Evolutionary conservation across 257 asterid species (phyloP), one percentile per base, ranked within the genome.

Genomic region (Lithospermum erythrorhizon): DNA sequence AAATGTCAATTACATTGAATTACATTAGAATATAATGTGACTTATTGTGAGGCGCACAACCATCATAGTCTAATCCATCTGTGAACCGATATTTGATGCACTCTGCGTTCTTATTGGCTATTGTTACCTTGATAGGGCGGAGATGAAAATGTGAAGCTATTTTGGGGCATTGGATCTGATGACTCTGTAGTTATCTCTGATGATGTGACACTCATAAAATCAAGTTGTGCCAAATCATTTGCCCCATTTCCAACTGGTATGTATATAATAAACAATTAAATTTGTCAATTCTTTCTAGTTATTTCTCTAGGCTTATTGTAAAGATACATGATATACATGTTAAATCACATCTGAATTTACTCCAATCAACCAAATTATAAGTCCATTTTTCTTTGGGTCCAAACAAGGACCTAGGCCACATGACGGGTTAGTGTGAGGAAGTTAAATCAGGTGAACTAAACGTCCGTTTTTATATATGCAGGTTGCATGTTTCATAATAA

Each of bases 181-280:
- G 97, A 94, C 41, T 84, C 97, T 57, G 81, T 93, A 21, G 79
- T 93, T 85, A 81, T 93, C 65, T 86, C 97, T 32, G 99, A 93
- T 72, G 61, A 76, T 79, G 85, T 78, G 64, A 74, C 62, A 54
- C 72, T 78, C 21, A 65, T 80, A 1, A 93, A 93, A 73, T 76
- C 87, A 30, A 84, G 94, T 78, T 93, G 99, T 59, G 79, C 84
- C 13, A 89, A 89, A 62, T 93, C 99, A 17, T 93, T 80, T 61
- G 97, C 91, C 55, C 97, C 99, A 53, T 93, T 93, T 70, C 99
- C 99, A 45, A n/a, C 81, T 9, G 96, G 98, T 91, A 84, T 58
- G 72, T 6, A 53, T n/a, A 53, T 18, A 19, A 19, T 18, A 0
- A 53, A 1, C 19, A 53, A 0, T 30, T 11, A 37, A 37, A 37